Conservation (phyloP, 768 basidiomycete genomes). For the Podaxis sp. region DNA sequence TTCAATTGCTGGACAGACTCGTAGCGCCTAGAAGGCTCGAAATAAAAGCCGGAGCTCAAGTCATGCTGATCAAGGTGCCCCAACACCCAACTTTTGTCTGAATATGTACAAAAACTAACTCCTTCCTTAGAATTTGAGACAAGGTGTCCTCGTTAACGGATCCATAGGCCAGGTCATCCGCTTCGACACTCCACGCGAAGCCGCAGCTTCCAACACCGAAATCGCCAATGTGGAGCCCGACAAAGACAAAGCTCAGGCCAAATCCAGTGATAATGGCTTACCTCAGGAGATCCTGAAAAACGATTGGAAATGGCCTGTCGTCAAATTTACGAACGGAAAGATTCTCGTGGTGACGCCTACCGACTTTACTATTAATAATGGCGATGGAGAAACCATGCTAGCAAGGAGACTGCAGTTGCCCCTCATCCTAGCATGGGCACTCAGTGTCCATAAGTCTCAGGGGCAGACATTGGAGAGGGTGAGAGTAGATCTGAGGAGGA, state of each 20-base stretch:
- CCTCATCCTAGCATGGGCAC: constrained; percentile 82
- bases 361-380: constrained; percentile 63
- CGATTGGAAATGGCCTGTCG: constrained; percentile 46
- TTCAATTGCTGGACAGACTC: constrained; percentile 50
- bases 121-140: constrained; percentile 53
- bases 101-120: neutral
- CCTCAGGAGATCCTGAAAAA: neutral
- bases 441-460: constrained; percentile 87
- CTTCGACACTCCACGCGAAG: constrained; percentile 43
- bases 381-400: constrained; percentile 46
- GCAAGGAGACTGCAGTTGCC: constrained; percentile 53
- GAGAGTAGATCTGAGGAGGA: constrained; percentile 68
- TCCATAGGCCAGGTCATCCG: constrained; percentile 53
- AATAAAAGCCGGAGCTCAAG: constrained; percentile 77
- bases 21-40: constrained; percentile 44
- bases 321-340: constrained; percentile 49
- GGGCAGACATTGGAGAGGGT: constrained; percentile 61
- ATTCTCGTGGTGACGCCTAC: constrained; percentile 45
- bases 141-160: constrained; percentile 69
- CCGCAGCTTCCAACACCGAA: constrained; percentile 29
- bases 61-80: constrained; percentile 72
- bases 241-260: neutral
- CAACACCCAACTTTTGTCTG: neutral
- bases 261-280: neutral
- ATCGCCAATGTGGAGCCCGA: constrained; percentile 25